Percentiles rank a stretch among this genome's conserved stretches.
phyloP scores from a whole-genome alignment of 352 stramenopile genomes.

The Globisporangium nunn region DNA sequence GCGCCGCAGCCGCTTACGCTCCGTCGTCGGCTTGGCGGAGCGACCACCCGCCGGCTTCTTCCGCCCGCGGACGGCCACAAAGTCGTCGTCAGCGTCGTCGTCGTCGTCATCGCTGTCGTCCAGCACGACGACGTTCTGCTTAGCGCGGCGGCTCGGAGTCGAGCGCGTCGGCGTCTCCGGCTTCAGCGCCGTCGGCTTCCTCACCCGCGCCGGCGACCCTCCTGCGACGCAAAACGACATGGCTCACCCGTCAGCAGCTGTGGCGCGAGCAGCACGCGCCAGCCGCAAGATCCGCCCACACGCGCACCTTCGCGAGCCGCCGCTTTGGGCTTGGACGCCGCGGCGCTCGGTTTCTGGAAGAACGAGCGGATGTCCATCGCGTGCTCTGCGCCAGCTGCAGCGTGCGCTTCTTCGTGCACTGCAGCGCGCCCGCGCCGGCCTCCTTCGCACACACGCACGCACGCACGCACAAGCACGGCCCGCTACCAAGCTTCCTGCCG shows the following conservation, averaged over 20 bases:
- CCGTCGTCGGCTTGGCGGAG: conserved; percentile 16
- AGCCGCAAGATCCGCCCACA: background rate
- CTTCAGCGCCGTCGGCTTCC: conserved; percentile 4
- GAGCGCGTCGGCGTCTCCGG: conserved; percentile 16
- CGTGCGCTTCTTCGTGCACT: too few species aligned
- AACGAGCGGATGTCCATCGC: conserved; percentile 85
- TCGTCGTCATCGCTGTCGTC: conserved; percentile 51
- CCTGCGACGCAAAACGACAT: background rate
- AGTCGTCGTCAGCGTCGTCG: background rate
- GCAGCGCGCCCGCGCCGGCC: too few species aligned
- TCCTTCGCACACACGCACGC: too few species aligned
- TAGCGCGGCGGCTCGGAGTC: conserved; percentile 22
- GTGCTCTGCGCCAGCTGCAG: too few species aligned
- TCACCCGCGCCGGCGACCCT: conserved; percentile 4
- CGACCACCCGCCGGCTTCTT: background rate
- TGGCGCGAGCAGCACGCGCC: too few species aligned
- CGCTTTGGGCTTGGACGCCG: conserved; percentile 4
- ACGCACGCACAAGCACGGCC: too few species aligned
- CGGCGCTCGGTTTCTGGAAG: conserved; percentile 44
- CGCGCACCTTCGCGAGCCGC: background rate
- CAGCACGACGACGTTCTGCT: conserved; percentile 43
- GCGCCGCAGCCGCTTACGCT: conserved; percentile 29
- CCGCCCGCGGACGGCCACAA: conserved; percentile 9
- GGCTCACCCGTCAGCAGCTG: too few species aligned
- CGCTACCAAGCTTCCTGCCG: too few species aligned